Conservation (phyloP, 1,139 yeast species). For the Candida gigantensis region DNA sequence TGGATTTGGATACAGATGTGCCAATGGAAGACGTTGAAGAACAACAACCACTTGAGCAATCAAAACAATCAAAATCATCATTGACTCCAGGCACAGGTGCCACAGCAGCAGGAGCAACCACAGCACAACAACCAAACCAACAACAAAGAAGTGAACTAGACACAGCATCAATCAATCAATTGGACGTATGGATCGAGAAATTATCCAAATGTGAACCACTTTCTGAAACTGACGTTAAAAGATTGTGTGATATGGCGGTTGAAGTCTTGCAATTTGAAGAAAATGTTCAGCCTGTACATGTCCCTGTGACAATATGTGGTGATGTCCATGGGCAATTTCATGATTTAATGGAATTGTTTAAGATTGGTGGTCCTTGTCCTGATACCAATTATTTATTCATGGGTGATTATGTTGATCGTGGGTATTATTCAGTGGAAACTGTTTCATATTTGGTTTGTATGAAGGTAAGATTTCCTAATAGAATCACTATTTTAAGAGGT, state of each 20-base stretch:
- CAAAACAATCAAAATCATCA: constrained; percentile 4
- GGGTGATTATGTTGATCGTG: constrained; percentile 98
- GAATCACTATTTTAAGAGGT: constrained; percentile 92
- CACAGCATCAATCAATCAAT: constrained; percentile 50
- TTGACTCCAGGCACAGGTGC: constrained; percentile 9
- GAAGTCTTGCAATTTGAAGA: constrained; percentile 89
- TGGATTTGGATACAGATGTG: constrained; percentile 70
- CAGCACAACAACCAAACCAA: constrained; percentile 9
- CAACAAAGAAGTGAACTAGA: constrained; percentile 13
- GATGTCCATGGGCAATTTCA: constrained; percentile 99
- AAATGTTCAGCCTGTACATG: constrained; percentile 91
- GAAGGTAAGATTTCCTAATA: constrained; percentile 90
- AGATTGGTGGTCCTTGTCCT: constrained; percentile 94
- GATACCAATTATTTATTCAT: constrained; percentile 73
- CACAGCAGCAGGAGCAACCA: constrained; percentile 9
- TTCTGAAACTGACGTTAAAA: constrained; percentile 77
- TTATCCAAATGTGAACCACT: constrained; percentile 80
- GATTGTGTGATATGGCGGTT: constrained; percentile 85
- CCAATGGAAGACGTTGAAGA: constrained; percentile 74
- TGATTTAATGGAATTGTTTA: constrained; percentile 85
- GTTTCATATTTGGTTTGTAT: constrained; percentile 88
- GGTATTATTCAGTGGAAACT: constrained; percentile 90
- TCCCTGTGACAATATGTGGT: constrained; percentile 96
- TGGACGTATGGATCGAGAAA: constrained; percentile 88
- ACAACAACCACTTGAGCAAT: constrained; percentile 18